Base-by-base conservation (phyloP, 2,329 filamentous ascomycete genomes). In the Fonsecaea pedrosoi region DNA sequence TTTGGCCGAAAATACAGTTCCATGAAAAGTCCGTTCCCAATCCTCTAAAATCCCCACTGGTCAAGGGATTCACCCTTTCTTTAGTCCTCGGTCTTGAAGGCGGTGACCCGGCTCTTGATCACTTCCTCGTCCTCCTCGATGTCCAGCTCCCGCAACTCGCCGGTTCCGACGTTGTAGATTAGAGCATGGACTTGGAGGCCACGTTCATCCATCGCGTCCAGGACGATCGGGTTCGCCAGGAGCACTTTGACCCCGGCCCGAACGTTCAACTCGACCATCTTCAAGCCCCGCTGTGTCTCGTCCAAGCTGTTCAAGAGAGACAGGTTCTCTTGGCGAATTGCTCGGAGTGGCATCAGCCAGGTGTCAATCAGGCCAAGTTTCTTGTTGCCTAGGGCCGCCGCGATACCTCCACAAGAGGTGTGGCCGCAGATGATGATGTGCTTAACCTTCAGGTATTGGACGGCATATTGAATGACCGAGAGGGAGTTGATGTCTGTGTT, bases 391-490 rank as follows among this genome's bases (percentile, higher is more conserved):
- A 86, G 77, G 12, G 83, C 82, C 10, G 85, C 86, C 18, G 80
- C 80, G 32, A 87, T 84, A 64, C 87, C 87, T 50, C 87, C 87
- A 72, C 87, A 89, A 61, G 78, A 80, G 0, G 86, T 88, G 75
- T 89, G 87, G 3, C 87, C 87, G 74, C 85, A 88, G 30, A 89
- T 80, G 55, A 89, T 83, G 63, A 89, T 81, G 77, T 87, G 85
- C 72, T 86, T 84, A 70, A 90, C 88, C 73, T 89, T 87, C 40
- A 96, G 82, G 76, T 91, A 84, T 65, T 80, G 82, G 66, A 96
- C 91, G 53, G 92, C 90, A 76, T 90, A 96, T 76, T 94, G 89
- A 75, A 96, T 89, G 54, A 94, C 92, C 63, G 88, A 86, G 10
- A 87, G 84, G 38, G 89, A 88, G 80, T 87, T 92, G 77, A 94